These are phyloP conservation scores for Talaromyces sp. DNA, from an alignment of 2,329 filamentous ascomycete genomes.

Conservation along the genomic window DNA sequence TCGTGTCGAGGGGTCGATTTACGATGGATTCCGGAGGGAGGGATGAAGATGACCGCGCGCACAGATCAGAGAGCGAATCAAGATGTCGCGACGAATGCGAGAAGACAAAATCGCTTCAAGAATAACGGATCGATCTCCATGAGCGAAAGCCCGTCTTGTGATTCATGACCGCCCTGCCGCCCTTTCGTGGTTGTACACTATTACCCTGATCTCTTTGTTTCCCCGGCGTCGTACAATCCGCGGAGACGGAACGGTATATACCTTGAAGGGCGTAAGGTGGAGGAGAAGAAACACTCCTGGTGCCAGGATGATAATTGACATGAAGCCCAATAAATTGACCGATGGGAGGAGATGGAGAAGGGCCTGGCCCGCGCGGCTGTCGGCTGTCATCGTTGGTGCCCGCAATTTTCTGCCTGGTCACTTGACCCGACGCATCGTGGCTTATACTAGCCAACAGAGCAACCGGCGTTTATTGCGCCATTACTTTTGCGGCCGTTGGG, in stretches of 20 bases:
- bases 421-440: constrained; percentile 5
- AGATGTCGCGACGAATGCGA: constrained; percentile 1
- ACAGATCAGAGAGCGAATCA: neutral
- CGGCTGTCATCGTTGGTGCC: neutral
- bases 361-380: neutral
- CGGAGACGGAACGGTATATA: neutral
- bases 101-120: constrained; percentile 8
- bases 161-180: constrained; percentile 7
- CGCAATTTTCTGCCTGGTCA: constrained; percentile 6
- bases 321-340: neutral
- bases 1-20: neutral
- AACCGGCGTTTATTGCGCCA: neutral
- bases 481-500: neutral
- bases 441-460: neutral
- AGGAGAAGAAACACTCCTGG: neutral
- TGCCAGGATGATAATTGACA: neutral
- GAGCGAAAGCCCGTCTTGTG: neutral
- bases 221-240: neutral
- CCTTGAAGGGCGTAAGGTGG: neutral
- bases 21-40: too few species aligned
- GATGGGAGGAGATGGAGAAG: neutral
- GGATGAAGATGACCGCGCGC: neutral
- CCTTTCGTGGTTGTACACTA: neutral
- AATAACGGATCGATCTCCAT: constrained; percentile 12
- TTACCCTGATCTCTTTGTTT: neutral